Evolutionary conservation across 2,329 filamentous ascomycete genomes (phyloP).

Genomic region (Alternaria sp.): DNA sequence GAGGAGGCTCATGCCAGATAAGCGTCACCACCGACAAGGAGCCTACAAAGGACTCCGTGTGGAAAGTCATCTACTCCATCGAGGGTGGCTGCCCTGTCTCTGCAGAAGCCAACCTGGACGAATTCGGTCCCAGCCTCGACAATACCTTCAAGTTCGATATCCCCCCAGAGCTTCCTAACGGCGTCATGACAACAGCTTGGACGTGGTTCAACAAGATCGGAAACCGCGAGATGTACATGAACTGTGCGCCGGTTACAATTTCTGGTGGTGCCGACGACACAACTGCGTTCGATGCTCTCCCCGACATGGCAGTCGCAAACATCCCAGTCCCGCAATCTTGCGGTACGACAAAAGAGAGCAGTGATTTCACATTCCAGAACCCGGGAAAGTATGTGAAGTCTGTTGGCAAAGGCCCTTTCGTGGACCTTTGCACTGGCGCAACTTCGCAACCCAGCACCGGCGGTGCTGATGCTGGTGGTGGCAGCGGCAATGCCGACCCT

Average conservation of each 20-base stretch:
- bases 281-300: constrained; percentile 63
- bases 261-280: constrained; percentile 59
- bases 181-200: constrained; percentile 81
- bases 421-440: constrained; percentile 30
- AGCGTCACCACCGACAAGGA: constrained; percentile 76
- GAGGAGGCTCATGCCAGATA: constrained; percentile 90
- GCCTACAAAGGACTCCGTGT: constrained; percentile 71
- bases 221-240: constrained; percentile 96
- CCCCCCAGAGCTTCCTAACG: constrained; percentile 73
- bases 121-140: constrained; percentile 48
- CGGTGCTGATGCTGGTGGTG: constrained; percentile 1
- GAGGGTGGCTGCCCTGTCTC: constrained; percentile 77
- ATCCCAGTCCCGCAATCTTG: constrained; percentile 56
- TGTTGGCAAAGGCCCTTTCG: constrained; percentile 31
- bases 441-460: neutral
- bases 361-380: constrained; percentile 63
- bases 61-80: constrained; percentile 88
- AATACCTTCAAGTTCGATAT: constrained; percentile 54
- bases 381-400: constrained; percentile 63
- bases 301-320: constrained; percentile 77
- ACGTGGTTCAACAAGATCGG: constrained; percentile 90
- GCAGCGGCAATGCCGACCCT: neutral
- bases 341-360: constrained; percentile 54
- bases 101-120: constrained; percentile 8
- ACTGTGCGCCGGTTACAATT: constrained; percentile 78